A percentile compares a stretch with the other conserved stretches of the same genome.
phyloP scores from a whole-genome alignment of 1,284 basidiomycete species.

The Ceratobasidium sp. region DNA sequence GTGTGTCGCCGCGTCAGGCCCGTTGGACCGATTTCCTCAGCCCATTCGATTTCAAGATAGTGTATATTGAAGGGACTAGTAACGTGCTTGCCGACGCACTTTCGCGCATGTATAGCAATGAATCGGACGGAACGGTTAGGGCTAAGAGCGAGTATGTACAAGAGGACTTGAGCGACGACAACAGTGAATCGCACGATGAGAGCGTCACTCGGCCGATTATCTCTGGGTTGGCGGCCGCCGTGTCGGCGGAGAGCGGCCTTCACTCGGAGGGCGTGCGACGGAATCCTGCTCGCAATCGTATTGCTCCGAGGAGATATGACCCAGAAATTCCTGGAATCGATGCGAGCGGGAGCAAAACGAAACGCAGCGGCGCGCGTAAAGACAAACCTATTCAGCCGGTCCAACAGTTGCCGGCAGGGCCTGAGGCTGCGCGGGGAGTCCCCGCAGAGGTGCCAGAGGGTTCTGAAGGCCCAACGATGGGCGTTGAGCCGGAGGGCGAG shows the following conservation, averaged over 20 bases:
- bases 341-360: neutral
- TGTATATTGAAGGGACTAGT: slow-evolving; percentile 49
- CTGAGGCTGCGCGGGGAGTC: neutral
- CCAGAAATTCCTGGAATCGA: neutral
- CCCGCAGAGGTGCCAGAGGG: neutral
- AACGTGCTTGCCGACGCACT: slow-evolving; percentile 5
- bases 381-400: neutral
- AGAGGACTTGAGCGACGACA: neutral
- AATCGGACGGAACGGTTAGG: neutral
- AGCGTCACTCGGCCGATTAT: neutral
- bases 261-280: neutral
- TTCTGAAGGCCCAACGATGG: neutral
- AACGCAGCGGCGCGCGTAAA: neutral
- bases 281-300: neutral
- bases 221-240: neutral
- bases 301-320: neutral
- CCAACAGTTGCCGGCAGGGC: neutral
- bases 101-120: slow-evolving; percentile 5
- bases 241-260: neutral
- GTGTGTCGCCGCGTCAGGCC: slow-evolving; percentile 52
- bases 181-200: neutral
- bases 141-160: slow-evolving; percentile 5
- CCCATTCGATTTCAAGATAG: slow-evolving; percentile 54
- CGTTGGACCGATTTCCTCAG: slow-evolving; percentile 55
- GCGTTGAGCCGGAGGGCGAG: slow-evolving; percentile 30